phyloP scores from a whole-genome alignment of 2,329 filamentous ascomycete species.

The Zopfia rhizophila region DNA sequence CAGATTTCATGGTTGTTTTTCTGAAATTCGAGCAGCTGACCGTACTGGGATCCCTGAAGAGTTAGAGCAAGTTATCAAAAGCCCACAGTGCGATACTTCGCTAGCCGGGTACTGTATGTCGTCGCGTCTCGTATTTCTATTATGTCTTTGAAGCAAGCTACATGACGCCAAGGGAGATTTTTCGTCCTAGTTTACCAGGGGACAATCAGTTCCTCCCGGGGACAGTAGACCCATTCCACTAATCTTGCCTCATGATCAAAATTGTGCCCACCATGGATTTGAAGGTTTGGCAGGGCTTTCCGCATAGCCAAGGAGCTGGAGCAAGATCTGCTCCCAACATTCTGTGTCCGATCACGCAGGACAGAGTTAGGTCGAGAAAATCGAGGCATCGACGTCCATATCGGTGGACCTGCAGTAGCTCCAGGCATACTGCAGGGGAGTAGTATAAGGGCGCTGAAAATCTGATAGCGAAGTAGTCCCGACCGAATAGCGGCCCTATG shows the following conservation, averaged over 20 bases:
- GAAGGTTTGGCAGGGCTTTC: background rate
- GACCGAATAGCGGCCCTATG: slow-evolving; percentile 1
- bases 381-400: slow-evolving; percentile 18
- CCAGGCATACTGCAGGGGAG: slow-evolving; percentile 19
- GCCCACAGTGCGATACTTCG: no score
- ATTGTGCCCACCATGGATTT: background rate
- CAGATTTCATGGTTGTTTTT: no score
- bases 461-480: background rate
- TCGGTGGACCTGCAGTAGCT: slow-evolving; percentile 29
- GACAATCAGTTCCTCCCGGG: no score
- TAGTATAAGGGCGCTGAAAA: background rate
- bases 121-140: background rate
- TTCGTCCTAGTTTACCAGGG: background rate
- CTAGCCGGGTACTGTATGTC: background rate
- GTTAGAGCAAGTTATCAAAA: no score
- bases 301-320: background rate
- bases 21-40: no score
- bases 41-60: no score
- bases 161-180: slow-evolving; percentile 1
- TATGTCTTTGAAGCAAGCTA: slow-evolving; percentile 3
- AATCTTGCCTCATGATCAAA: background rate
- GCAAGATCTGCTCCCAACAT: slow-evolving; percentile 17
- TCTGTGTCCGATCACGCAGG: slow-evolving; percentile 14
- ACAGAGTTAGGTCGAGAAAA: slow-evolving; percentile 1
- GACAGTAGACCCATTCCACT: background rate